These are phyloP conservation scores for Exophiala phaeomuriformis DNA, from an alignment of 2,329 filamentous ascomycete genomes.

Conservation along the genomic window DNA sequence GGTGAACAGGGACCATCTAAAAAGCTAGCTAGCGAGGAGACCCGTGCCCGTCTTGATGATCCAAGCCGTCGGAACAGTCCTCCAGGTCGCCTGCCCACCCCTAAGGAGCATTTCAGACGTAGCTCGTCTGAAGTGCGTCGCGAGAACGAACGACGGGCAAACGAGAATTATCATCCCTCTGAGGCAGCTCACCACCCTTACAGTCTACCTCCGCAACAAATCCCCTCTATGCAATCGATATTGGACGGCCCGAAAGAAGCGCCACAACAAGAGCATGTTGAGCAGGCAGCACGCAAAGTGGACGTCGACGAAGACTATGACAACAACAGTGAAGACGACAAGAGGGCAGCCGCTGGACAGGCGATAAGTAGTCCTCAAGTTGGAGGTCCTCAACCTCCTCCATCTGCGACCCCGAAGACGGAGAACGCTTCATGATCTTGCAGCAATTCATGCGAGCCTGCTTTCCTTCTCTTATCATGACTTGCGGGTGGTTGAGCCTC, in stretches of 20 bases:
- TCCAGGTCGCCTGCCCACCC: constrained; percentile 52
- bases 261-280: constrained; percentile 48
- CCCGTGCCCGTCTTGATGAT: constrained; percentile 76
- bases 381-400: constrained; percentile 7
- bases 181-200: constrained; percentile 82
- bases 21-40: constrained; percentile 85
- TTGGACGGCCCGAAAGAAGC: constrained; percentile 52
- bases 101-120: constrained; percentile 65
- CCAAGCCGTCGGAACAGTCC: constrained; percentile 66
- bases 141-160: constrained; percentile 57
- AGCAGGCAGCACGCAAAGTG: constrained; percentile 89
- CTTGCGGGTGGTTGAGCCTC: background rate
- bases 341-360: constrained; percentile 32
- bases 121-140: constrained; percentile 62
- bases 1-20: constrained; percentile 63
- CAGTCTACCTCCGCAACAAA: constrained; percentile 48
- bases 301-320: constrained; percentile 97
- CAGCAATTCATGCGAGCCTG: background rate
- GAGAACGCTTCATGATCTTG: constrained; percentile 10
- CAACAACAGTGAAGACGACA: constrained; percentile 82
- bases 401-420: constrained; percentile 19
- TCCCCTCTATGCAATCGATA: constrained; percentile 52
- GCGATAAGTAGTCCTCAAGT: constrained; percentile 19
- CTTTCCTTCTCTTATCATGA: background rate
- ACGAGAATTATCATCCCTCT: constrained; percentile 81